Conservation (phyloP, 352 stramenopile species). For the Phytophthora nicotianae region DNA sequence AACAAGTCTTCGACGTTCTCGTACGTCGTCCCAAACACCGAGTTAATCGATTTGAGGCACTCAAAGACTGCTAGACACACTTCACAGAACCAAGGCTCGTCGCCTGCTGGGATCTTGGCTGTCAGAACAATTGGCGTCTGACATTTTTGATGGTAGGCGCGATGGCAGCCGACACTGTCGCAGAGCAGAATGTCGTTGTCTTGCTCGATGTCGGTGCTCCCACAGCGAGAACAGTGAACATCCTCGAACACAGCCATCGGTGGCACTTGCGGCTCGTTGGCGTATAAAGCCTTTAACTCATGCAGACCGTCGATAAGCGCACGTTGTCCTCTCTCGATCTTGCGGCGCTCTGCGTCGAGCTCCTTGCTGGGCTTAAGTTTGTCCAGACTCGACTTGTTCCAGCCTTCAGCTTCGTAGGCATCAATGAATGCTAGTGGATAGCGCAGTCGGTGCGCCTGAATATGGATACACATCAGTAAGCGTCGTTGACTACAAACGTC, state of each 20-base stretch:
- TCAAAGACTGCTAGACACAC: constrained; percentile 81
- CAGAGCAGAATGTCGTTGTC: constrained; percentile 89
- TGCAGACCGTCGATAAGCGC: constrained; percentile 50
- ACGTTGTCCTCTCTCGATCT: constrained; percentile 63
- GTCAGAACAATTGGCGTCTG: constrained; percentile 67
- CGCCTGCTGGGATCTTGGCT: constrained; percentile 61
- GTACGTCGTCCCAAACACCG: constrained; percentile 72
- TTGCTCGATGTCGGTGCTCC: constrained; percentile 57
- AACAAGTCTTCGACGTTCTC: constrained; percentile 62
- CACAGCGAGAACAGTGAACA: constrained; percentile 83
- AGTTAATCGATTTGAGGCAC: constrained; percentile 82
- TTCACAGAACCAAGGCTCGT: constrained; percentile 83
- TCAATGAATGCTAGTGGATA: constrained; percentile 84
- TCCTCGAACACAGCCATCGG: constrained; percentile 51
- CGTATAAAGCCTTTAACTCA: constrained; percentile 47
- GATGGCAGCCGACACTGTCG: constrained; percentile 72
- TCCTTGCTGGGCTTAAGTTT: constrained; percentile 86
- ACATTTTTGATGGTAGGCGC: constrained; percentile 84
- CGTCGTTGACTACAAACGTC: too few relatives aligned
- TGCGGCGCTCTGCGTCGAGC: constrained; percentile 51
- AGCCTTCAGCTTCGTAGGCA: constrained; percentile 84
- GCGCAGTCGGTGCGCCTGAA: constrained; percentile 55
- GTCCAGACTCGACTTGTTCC: constrained; percentile 72
- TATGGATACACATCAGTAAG: constrained; percentile 8
- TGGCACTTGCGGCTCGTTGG: constrained; percentile 57